Conservation (phyloP, 1,139 yeast species). For the Scheffersomyces insectosa region DNA sequence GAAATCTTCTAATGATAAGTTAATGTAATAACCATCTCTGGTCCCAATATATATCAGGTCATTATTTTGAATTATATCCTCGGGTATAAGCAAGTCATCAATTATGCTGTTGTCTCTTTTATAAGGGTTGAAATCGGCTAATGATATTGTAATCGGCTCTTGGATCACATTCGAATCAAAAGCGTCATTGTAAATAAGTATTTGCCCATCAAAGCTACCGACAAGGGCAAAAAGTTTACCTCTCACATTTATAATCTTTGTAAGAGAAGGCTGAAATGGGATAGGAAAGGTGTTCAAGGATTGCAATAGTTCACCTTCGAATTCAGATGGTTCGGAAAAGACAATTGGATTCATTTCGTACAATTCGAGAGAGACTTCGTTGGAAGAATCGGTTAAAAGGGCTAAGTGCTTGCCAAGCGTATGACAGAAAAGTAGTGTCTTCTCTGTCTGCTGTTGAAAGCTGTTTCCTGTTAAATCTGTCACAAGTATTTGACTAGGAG, state of each 20-base stretch:
- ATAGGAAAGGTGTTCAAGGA: not conserved
- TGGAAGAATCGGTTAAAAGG: slow-evolving; percentile 8
- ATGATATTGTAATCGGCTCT: slow-evolving; percentile 1
- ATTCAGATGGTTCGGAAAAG: not conserved
- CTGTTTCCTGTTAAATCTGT: slow-evolving; percentile 9
- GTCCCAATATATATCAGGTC: slow-evolving; percentile 18
- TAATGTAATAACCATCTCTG: slow-evolving; percentile 15
- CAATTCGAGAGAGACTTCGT: not conserved
- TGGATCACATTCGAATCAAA: not conserved
- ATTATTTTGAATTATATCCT: slow-evolving; percentile 6
- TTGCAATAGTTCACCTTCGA: not conserved
- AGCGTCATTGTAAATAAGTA: slow-evolving; percentile 1
- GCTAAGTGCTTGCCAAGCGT: slow-evolving; percentile 4
- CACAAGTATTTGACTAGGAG: slow-evolving; percentile 9
- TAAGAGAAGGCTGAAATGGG: slow-evolving; percentile 9
- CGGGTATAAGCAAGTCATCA: slow-evolving; percentile 7
- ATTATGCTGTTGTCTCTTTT: not conserved
- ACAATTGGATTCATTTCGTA: not conserved
- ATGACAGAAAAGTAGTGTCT: slow-evolving; percentile 5
- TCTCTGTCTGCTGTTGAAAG: slow-evolving; percentile 1
- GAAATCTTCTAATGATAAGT: slow-evolving; percentile 4
- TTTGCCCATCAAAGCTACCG: slow-evolving; percentile 12
- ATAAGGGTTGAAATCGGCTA: slow-evolving; percentile 8
- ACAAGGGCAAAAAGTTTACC: slow-evolving; percentile 3
- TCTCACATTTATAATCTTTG: slow-evolving; percentile 1